phyloP scores from a whole-genome alignment of 768 basidiomycete species.

The Auricularia sp. region DNA sequence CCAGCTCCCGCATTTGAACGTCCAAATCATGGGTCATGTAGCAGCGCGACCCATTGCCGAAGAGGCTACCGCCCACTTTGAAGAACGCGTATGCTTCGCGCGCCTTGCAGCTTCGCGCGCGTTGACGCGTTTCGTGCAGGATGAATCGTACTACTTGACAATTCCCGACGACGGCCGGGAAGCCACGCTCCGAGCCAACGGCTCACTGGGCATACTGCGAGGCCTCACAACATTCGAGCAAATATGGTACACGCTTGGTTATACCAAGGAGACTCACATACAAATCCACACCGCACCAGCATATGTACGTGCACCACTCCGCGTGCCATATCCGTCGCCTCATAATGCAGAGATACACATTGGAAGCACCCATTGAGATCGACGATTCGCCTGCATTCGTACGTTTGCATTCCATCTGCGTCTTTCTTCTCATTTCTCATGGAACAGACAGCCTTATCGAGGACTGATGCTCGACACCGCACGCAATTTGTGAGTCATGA shows the following conservation, averaged over 20 bases:
- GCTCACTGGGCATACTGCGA: conserved; percentile 23
- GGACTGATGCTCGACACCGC: conserved; percentile 31
- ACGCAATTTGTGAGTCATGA: conserved; percentile 20
- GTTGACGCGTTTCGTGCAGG: not conserved
- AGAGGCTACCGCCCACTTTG: conserved; percentile 6
- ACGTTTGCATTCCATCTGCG: not conserved
- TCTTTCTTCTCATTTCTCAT: not conserved
- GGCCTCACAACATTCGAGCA: conserved; percentile 32
- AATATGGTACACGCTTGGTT: conserved; percentile 16
- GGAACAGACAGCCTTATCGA: conserved; percentile 13
- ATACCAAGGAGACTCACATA: conserved; percentile 15
- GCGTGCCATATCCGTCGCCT: no score
- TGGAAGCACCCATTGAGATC: not conserved
- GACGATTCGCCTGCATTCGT: not conserved
- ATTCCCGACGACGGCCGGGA: conserved; percentile 16
- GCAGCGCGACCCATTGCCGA: conserved; percentile 2
- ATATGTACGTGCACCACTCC: not conserved
- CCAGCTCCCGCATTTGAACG: conserved; percentile 2
- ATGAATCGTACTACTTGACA: conserved; percentile 22
- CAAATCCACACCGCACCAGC: conserved; percentile 14
- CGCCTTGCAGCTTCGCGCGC: not conserved
- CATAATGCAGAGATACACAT: not conserved
- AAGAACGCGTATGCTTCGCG: not conserved
- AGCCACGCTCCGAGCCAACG: conserved; percentile 17
- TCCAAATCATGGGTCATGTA: conserved; percentile 5